A percentile compares a stretch with the other conserved stretches of the same genome.
phyloP scores from a whole-genome alignment of 257 asterid genomes.

The Gentiana dahurica region DNA sequence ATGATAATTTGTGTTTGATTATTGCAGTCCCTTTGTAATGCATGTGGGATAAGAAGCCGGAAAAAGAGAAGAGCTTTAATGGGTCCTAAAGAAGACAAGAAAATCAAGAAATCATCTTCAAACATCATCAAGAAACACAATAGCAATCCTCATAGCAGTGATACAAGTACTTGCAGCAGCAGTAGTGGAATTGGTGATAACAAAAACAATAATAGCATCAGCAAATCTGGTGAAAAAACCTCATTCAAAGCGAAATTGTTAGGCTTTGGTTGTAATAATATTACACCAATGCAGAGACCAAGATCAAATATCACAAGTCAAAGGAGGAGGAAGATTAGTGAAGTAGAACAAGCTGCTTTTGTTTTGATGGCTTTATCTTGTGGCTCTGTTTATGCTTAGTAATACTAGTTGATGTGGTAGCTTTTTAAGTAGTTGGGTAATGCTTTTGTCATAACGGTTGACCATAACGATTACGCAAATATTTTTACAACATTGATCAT shows the following conservation, averaged over 20 bases:
- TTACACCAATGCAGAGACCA: conserved; percentile 57
- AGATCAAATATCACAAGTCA: conserved; percentile 37
- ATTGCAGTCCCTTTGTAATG: conserved; percentile 86
- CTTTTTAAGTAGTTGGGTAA: no score
- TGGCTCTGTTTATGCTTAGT: conserved; percentile 77
- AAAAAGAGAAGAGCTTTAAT: conserved; percentile 79
- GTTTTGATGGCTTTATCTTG: conserved; percentile 81
- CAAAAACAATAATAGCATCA: conserved; percentile 12
- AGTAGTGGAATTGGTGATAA: conserved; percentile 53
- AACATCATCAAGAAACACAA: conserved; percentile 6
- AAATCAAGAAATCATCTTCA: conserved; percentile 39
- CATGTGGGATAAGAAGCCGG: conserved; percentile 93
- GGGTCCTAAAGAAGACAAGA: conserved; percentile 70
- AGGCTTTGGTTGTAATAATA: conserved; percentile 46
- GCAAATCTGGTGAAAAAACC: conserved; percentile 17
- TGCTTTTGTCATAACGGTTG: no score
- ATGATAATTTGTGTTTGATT: conserved; percentile 7
- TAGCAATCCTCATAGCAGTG: conserved; percentile 10
- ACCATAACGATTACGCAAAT: no score
- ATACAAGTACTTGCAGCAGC: conserved; percentile 20
- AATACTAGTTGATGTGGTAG: not conserved
- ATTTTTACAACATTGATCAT: no score
- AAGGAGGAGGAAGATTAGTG: conserved; percentile 57
- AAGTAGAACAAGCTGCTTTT: conserved; percentile 82
- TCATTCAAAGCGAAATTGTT: conserved; percentile 38